Base-by-base conservation (phyloP, 2,329 filamentous ascomycete genomes). In the Alternaria arborescens region DNA sequence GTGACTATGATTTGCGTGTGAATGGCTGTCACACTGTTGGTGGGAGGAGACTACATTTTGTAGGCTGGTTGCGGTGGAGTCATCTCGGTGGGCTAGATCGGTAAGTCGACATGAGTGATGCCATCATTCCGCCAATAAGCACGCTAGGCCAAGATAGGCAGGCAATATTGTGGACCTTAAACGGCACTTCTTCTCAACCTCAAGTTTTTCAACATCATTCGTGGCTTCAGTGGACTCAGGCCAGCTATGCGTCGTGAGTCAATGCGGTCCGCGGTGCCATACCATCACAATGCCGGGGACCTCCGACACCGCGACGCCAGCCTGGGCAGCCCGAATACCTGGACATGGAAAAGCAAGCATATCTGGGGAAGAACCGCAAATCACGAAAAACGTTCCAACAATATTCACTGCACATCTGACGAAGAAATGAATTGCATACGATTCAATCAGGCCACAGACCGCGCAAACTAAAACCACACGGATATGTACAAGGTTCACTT, bases 141-240 rank as follows among this genome's bases (percentile, higher is more conserved):
- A 26, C 30, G 32, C 66, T 71, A 72, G 60, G 18, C 60, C 47
- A 1, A 10, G 60, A 51, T 16, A 50, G 66, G 71, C 60, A 72
- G 65, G 67, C 63, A 52, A 10, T 18, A 43, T 61, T 50, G 32
- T 42, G 18, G 11, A 32, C n/a, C 14, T 57, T 40, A 8, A 44
- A 61, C 55, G 60, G 64, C 60, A 63, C 60, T 69, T 67, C 52
- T 30, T 58, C 26, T 43, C 20, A 30, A 28, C 43, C 34, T 43
- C 40, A 38, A 2, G 20, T 34, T 32, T 34, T 22, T 34, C 18
- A 24, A 4, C 22, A 24, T 48, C 12, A 11, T 48, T 34, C 18
- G 20, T 36, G 14, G 30, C 16, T 36, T n/a, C 8, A 8, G 10
- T 24, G 6, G 44, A 12, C 2, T n/a, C 4, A 20, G 28, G 28